Evolutionary conservation across 345 rosid species (phyloP), one percentile per base, ranked within the genome.

Genomic region (Erodium maritimum): DNA sequence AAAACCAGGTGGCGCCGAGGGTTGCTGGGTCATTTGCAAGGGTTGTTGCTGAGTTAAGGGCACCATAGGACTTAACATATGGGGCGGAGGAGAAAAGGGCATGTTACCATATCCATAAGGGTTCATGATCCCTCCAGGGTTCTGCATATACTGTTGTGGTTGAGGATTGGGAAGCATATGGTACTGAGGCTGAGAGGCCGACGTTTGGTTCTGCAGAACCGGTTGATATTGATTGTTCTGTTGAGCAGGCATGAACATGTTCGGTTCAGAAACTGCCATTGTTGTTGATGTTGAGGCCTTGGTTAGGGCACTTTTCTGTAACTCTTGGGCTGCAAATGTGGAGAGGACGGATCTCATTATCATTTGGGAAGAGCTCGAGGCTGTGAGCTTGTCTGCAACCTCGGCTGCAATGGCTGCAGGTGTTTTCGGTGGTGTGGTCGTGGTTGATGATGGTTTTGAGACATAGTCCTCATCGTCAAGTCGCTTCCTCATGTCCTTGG

Each of bases 321-420:
- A 94, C 66, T 87, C 90, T 79, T 89, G 84, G 10, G 97, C 99
- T 14, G 99, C 97, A 61, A 93, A 87, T 19, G 97, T 71, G 16
- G 96, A 93, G 29, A 93, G 80, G 61, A 87, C 91, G 21, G 95
- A 85, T 23, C 80, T 95, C 99, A 87, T 89, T 56, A 93, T 93
- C 82, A 93, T 64, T 54, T 87, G 94, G 25, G 99, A 89, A 29
- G 96, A 89, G 72, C 81, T 83, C 1, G 97, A 93, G 33, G 99
- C 87, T 23, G 95, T 66, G 56, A 86, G 90, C 75, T 80, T 83
- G 71, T 86, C 97, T 34, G 95, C 94, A 68, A 93, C 94, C 89
- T 89, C 91, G 0, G 97, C 99, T 67, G 96, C 99, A 67, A 93
- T 80, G 57, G 84, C 81, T 52, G 99, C 96, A 65, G 97, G 83